Evolutionary conservation across 1,284 basidiomycete genomes (phyloP), one percentile per base, ranked within the genome.

Genomic region (Leccinum pachyderme): DNA sequence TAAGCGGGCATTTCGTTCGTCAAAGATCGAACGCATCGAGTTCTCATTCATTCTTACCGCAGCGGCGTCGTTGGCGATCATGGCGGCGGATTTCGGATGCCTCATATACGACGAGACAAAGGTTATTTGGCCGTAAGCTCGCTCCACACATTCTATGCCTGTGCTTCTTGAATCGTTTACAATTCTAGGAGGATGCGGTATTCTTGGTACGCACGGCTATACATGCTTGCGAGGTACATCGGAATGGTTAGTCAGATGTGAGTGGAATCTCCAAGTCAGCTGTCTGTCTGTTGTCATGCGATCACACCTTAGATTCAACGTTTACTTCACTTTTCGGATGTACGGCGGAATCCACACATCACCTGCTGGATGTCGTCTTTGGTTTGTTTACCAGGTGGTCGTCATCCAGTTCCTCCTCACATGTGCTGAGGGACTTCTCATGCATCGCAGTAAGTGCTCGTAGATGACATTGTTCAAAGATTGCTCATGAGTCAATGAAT

Each of bases 221-320:
- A 61, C 28, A 4, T 61, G 1, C 4, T 55, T 12, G 22, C 49
- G 28, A 57, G 59, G 43, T 61, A 61, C 47, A 13, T n/a, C 11
- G 59, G 59, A 3, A 25, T 61, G 37, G 51, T 29, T 6, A 52
- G 55, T 35, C 59, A 61, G 29, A 53, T 60, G 59, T 48, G 47
- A 33, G 47, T 33, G 31, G 9, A 15, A 25, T 12, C 4, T 48
- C 13, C 12, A 7, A 9, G 22, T 18, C 32, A 25, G 46, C 12
- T 28, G 7, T 15, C 12, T 25, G 1, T 22, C 7, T 32, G 51
- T 24, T 5, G 80, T 66, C 24, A 22, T 48, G 12, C 11, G 22
- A 18, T 7, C 47, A 8, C 12, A 31, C 27, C 7, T 29, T n/a
- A 55, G 51, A 11, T 55, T 54, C 44, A 56, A 50, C 24, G 46